A percentile compares a stretch with the other conserved stretches of the same genome.
phyloP scores from a whole-genome alignment of 140 eudicot genomes.

The Anethum foeniculum region DNA sequence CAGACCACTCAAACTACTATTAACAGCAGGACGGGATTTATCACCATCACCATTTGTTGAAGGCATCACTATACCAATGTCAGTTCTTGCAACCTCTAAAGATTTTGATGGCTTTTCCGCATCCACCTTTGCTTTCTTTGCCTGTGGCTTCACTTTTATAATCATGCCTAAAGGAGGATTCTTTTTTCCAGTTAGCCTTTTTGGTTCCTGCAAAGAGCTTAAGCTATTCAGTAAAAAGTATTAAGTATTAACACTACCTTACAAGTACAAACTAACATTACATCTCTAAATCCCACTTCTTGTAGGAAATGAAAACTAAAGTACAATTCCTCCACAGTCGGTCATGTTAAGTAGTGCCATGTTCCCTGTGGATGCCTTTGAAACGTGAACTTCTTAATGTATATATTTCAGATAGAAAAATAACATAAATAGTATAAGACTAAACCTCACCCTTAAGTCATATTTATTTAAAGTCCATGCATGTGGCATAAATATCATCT shows the following conservation, averaged over 20 bases:
- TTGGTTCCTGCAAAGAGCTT: slow-evolving; percentile 37
- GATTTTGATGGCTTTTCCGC: slow-evolving; percentile 20
- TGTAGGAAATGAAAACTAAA: not conserved
- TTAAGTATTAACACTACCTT: not conserved
- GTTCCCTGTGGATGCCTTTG: not conserved
- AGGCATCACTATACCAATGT: slow-evolving; percentile 6
- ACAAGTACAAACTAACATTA: not conserved
- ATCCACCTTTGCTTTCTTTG: slow-evolving; percentile 53
- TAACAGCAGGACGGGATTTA: slow-evolving; percentile 12
- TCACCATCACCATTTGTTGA: not conserved
- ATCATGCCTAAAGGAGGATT: slow-evolving; percentile 48
- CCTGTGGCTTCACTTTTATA: slow-evolving; percentile 71
- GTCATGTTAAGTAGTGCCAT: not conserved
- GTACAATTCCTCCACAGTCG: not conserved
- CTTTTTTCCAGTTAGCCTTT: slow-evolving; percentile 33
- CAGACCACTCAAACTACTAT: slow-evolving; percentile 44
- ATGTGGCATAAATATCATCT: not conserved
- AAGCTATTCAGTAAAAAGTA: not conserved
- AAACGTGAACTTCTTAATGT: not conserved
- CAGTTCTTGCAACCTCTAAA: not conserved
- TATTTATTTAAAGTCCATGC: not conserved
- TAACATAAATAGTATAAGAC: not conserved
- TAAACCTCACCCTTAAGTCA: not conserved
- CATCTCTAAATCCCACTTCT: not conserved
- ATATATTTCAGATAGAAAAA: not conserved